Evolutionary conservation across 1,139 yeast species (phyloP).

Genomic region (Candida anutae): DNA sequence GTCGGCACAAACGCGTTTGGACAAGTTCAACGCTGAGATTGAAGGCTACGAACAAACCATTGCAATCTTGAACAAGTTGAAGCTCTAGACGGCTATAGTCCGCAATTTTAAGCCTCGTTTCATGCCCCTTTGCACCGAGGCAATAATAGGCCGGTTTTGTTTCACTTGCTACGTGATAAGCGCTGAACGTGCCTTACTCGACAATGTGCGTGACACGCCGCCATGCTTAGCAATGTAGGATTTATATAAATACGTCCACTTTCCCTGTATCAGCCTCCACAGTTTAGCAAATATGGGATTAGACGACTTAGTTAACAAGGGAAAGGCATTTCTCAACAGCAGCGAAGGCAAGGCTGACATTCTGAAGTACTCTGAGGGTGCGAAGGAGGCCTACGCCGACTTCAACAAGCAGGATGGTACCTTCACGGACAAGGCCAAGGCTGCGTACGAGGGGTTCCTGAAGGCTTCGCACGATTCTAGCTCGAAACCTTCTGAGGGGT

Average conservation of each 20-base stretch:
- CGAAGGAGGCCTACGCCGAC: conserved; percentile 25
- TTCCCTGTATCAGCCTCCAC: no score
- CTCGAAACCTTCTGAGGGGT: background rate
- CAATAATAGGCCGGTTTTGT: no score
- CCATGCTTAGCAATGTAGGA: no score
- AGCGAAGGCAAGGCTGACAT: conserved; percentile 11
- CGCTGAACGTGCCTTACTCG: no score
- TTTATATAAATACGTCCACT: no score
- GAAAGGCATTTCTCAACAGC: conserved; percentile 10
- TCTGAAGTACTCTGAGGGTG: conserved; percentile 20
- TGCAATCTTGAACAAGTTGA: conserved; percentile 64
- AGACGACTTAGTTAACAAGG: conserved; percentile 22
- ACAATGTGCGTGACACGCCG: no score
- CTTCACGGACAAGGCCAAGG: conserved; percentile 25
- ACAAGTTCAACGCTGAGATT: conserved; percentile 73
- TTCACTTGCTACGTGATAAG: no score
- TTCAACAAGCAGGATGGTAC: conserved; percentile 24
- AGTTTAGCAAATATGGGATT: conserved; percentile 21
- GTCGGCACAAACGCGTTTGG: conserved; percentile 60
- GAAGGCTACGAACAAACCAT: conserved; percentile 79
- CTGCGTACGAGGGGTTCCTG: conserved; percentile 21
- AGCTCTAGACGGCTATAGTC: conserved; percentile 46
- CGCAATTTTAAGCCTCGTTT: no score
- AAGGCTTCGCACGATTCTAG: conserved; percentile 6
- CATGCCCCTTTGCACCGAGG: no score